Evolutionary conservation across 805 yeast genomes (phyloP), one percentile per base, ranked within the genome.

Genomic region (Kuraishia ogatae): DNA sequence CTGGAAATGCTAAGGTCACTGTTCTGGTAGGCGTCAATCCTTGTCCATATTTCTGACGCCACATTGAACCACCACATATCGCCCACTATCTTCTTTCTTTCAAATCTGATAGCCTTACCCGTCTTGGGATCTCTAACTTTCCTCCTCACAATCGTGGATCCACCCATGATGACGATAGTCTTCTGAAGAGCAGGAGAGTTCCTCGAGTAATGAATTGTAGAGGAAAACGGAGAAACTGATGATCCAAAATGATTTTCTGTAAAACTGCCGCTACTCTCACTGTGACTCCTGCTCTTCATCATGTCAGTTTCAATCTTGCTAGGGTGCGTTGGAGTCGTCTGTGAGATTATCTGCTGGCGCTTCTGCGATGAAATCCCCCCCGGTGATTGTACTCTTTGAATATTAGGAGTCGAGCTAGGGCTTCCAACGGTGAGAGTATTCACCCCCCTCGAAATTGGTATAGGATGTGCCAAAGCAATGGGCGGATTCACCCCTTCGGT

Each of bases 1-100:
- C 43, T 35, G 6, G 17, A 35, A 35, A 35, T 11, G 17, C 13
- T 35, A 3, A 35, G 43, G n/a, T 35, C 43, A 35, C 43, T 35
- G 17, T 17, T 35, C 43, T 35, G 43, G 53, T 47, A 64, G 0
- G 71, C 60, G 1, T 58, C 55, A 1, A 66, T 39, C 19, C 58
- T 52, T 17, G 51, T 48, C 84, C 84, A 80, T 1, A 62, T 61
- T 55, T 76, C 80, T 1, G 68, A 59, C 28, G 70, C 71, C 24
- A 80, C 59, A 58, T 77, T 76, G 58, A 77, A 80, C 67, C 73
- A 70, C 84, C 84, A 80, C 60, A 73, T 60, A 63, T 80, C 84
- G 26, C 80, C 79, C 24, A 68, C 61, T 11, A 79, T 71, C 19
- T 69, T 63, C 10, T 54, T 54, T 43, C 54, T 60, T 47, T 58